Percentiles rank a stretch among this genome's conserved stretches.
Conservation (phyloP, 352 stramenopile species). For the Pythium rhizo-oryzae region DNA sequence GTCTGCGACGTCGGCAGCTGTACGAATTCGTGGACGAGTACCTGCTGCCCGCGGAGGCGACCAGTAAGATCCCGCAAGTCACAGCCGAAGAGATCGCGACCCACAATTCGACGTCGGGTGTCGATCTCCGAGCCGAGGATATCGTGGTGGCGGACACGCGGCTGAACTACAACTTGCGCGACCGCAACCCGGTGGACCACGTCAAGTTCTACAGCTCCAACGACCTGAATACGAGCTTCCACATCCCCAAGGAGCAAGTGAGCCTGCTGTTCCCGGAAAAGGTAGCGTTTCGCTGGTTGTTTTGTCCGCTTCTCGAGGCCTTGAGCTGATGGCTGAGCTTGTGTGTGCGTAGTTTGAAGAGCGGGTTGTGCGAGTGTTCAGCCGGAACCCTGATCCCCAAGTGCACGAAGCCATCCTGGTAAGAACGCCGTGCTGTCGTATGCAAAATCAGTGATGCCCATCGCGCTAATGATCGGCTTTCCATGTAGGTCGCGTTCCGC, state of each 20-base stretch:
- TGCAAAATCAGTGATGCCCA: background rate
- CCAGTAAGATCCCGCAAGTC: constrained; percentile 49
- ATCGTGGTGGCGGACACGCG: constrained; percentile 81
- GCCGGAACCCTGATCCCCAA: constrained; percentile 47
- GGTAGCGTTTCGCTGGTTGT: too few species aligned
- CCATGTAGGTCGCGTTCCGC: constrained; percentile 54
- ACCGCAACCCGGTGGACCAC: constrained; percentile 84
- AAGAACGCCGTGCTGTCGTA: constrained; percentile 8
- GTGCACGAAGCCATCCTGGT: constrained; percentile 69
- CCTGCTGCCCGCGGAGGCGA: constrained; percentile 61
- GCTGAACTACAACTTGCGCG: constrained; percentile 86
- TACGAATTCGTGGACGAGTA: constrained; percentile 90
- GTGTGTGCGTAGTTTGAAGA: constrained; percentile 69
- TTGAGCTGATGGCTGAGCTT: too few species aligned
- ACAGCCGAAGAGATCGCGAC: constrained; percentile 64
- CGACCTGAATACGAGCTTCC: constrained; percentile 62
- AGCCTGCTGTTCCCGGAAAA: constrained; percentile 84
- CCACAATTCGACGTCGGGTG: constrained; percentile 44
- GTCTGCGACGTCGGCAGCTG: constrained; percentile 68
- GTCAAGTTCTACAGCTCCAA: constrained; percentile 83
- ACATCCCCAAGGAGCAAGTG: constrained; percentile 81
- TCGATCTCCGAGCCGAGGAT: constrained; percentile 57
- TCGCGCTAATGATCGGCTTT: background rate
- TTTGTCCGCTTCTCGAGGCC: too few species aligned
- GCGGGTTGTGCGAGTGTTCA: constrained; percentile 79